Percentiles rank a stretch among this genome's conserved stretches.
These are phyloP conservation scores for Boechera stricta DNA, from an alignment of 345 rosid genomes.

Conservation along the genomic window DNA sequence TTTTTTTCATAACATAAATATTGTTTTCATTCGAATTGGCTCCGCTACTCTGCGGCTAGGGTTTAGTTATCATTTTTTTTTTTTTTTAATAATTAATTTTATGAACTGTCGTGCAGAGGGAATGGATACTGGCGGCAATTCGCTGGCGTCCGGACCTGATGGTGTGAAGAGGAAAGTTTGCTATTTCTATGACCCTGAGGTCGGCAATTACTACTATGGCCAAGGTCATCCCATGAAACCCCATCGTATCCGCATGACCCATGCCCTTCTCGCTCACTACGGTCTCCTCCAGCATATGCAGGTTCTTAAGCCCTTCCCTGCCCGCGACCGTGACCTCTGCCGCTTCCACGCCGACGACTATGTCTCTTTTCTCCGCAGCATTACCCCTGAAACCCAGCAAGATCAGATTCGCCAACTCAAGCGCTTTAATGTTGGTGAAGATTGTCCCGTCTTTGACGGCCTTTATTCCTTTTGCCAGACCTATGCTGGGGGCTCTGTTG, in stretches of 20 bases:
- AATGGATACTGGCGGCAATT: constrained; percentile 70
- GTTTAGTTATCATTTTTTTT: constrained; percentile 15
- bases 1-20: background rate
- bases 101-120: background rate
- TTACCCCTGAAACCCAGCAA: constrained; percentile 76
- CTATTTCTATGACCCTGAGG: constrained; percentile 75
- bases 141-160: constrained; percentile 62
- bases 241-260: constrained; percentile 70
- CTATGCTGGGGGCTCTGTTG: constrained; percentile 76
- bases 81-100: background rate
- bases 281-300: constrained; percentile 79
- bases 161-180: constrained; percentile 73
- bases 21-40: background rate
- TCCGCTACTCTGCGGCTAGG: constrained; percentile 28
- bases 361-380: constrained; percentile 66
- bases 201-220: constrained; percentile 71
- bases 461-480: constrained; percentile 78
- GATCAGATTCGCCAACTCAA: constrained; percentile 72
- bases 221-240: constrained; percentile 77
- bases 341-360: constrained; percentile 77
- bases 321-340: constrained; percentile 74
- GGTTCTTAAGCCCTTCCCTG: constrained; percentile 65
- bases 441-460: constrained; percentile 75
- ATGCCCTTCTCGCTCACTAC: constrained; percentile 58
- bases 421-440: constrained; percentile 78